phyloP scores from a whole-genome alignment of 306 rosid genomes.

The Neltuma alba region DNA sequence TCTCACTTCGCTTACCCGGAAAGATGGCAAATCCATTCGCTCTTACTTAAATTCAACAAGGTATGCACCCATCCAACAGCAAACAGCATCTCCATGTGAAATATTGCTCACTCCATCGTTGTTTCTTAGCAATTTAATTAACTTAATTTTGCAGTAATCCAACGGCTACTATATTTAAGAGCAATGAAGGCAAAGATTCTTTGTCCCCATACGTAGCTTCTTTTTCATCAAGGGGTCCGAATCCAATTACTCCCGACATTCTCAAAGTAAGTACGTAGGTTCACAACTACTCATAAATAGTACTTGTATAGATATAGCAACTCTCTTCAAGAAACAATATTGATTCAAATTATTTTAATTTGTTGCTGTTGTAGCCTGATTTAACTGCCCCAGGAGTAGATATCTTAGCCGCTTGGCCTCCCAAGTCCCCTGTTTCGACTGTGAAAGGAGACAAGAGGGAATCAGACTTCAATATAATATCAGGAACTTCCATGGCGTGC shows the following conservation, averaged over 20 bases:
- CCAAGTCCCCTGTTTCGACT: background rate
- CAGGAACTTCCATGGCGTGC: slow-evolving; percentile 58
- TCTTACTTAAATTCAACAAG: background rate
- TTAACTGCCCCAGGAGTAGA: slow-evolving; percentile 41
- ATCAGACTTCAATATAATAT: background rate
- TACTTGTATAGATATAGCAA: too few relatives aligned
- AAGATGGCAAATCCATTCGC: background rate
- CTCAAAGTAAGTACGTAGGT: background rate
- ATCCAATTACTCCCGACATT: background rate
- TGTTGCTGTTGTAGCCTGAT: slow-evolving; percentile 33
- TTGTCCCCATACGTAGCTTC: background rate
- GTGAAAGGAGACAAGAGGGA: background rate
- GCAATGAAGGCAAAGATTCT: background rate
- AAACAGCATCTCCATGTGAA: background rate
- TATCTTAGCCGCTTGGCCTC: slow-evolving; percentile 46
- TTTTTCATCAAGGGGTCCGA: background rate
- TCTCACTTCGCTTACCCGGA: background rate
- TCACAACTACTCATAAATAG: background rate
- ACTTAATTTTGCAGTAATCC: background rate
- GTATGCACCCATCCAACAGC: background rate
- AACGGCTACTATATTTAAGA: slow-evolving; percentile 12
- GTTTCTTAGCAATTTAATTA: background rate
- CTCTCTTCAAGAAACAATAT: too few relatives aligned
- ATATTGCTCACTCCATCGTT: background rate
- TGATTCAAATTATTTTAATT: too few relatives aligned